Conservation (phyloP, 176 grass and related monocot species). For the maize (Zea mays) region DNA sequence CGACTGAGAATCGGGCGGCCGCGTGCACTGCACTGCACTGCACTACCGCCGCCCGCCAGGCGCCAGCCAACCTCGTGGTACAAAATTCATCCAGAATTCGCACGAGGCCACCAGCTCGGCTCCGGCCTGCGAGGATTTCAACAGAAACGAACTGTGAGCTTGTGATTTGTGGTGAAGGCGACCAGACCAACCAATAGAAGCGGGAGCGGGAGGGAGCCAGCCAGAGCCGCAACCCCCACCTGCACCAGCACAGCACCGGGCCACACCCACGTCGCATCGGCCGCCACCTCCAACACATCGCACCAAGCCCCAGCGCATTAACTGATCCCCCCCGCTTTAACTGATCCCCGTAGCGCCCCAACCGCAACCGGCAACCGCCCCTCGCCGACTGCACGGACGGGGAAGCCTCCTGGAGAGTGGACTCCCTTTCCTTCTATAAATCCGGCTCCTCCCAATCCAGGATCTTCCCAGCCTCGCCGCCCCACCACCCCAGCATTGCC, state of each 20-base stretch:
- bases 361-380: constrained; percentile 19
- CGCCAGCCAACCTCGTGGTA: no score
- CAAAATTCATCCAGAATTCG: background rate
- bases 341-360: background rate
- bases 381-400: background rate
- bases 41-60: background rate
- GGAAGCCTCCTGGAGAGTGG: no score
- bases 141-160: no score
- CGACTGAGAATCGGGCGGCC: no score
- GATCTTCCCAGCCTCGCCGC: background rate
- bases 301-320: background rate
- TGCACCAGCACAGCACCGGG: no score
- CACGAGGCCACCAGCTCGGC: background rate
- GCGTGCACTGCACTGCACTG: background rate
- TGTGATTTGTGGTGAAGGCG: no score
- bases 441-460: background rate
- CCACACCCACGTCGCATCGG: background rate
- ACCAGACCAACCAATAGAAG: no score
- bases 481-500: background rate
- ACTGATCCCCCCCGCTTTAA: constrained; percentile 31
- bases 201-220: no score
- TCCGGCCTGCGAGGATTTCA: no score
- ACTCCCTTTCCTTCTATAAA: constrained; percentile 17
- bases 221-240: no score
- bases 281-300: background rate